Conservation (phyloP, 768 basidiomycete genomes). For the Crucibulum laeve region DNA sequence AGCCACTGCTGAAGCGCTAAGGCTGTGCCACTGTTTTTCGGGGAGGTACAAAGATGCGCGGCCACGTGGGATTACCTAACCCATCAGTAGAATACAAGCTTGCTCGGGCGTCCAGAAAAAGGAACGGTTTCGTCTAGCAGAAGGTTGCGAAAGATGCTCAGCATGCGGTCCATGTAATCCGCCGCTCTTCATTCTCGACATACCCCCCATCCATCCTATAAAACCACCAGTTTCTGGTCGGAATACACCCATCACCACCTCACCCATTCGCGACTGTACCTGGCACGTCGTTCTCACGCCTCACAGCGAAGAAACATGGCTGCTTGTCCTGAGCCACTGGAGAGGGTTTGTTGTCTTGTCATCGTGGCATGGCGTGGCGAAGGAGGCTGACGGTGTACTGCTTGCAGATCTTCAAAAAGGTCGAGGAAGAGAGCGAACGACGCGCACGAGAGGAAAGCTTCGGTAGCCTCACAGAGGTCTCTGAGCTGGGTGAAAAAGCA, state of each 20-base stretch:
- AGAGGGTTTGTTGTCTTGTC: conserved; percentile 17
- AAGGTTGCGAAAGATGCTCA: not conserved
- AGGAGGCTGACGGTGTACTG: not conserved
- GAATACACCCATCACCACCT: not conserved
- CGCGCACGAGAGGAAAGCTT: conserved; percentile 33
- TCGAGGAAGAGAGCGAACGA: conserved; percentile 54
- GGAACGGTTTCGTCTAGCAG: not conserved
- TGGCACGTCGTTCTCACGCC: no score
- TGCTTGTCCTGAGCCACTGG: conserved; percentile 24
- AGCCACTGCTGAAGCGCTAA: no score
- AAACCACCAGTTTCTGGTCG: not conserved
- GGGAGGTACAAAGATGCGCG: not conserved
- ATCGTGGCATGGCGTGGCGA: not conserved
- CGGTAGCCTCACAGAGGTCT: conserved; percentile 9
- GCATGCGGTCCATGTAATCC: conserved; percentile 4
- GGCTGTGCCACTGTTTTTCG: no score
- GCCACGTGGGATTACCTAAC: not conserved
- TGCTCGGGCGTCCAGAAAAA: not conserved
- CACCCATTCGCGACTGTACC: not conserved
- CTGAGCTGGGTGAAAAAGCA: conserved; percentile 7
- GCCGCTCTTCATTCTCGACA: not conserved
- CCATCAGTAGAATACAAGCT: not conserved
- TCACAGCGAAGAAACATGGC: conserved; percentile 13
- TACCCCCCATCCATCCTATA: not conserved
- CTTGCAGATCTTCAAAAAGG: conserved; percentile 50